These are phyloP conservation scores for Carallia pectinifolia DNA, from an alignment of 345 rosid genomes.

Conservation along the genomic window DNA sequence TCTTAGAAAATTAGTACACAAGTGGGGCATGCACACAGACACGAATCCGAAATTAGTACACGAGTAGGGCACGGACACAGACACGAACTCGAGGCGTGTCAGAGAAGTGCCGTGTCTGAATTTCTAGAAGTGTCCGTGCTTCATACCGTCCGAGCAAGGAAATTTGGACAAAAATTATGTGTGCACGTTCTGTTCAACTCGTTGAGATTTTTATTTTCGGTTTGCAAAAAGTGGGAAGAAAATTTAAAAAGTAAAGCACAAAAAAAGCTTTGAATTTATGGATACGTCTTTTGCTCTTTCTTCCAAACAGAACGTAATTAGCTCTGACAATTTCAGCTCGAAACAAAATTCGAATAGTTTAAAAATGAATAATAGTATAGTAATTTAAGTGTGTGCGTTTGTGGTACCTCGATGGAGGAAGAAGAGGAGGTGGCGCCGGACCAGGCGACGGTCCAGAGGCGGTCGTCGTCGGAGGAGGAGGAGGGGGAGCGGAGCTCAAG, in stretches of 20 bases:
- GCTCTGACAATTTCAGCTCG: neutral
- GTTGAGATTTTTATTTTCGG: too few species aligned
- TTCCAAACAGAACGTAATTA: too few species aligned
- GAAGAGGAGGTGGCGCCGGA: slow-evolving; percentile 88
- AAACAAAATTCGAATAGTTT: neutral
- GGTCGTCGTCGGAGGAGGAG: slow-evolving; percentile 20
- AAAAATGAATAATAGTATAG: neutral
- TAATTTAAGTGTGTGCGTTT: neutral
- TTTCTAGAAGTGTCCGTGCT: too few species aligned
- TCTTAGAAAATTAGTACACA: too few species aligned
- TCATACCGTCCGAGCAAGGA: too few species aligned
- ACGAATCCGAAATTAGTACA: neutral
- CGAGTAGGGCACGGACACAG: neutral
- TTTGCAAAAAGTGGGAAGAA: too few species aligned
- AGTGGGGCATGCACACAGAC: neutral
- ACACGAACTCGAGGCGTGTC: neutral
- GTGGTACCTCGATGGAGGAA: slow-evolving; percentile 61
- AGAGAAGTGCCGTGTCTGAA: too few species aligned
- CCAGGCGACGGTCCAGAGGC: slow-evolving; percentile 84
- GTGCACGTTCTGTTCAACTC: too few species aligned
- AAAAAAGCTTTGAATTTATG: too few species aligned
- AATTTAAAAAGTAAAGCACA: too few species aligned
- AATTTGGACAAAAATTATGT: too few species aligned
- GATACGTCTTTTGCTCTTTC: too few species aligned
- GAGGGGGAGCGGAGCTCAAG: slow-evolving; percentile 63